A percentile compares a stretch with the other conserved stretches of the same genome.
Conservation (phyloP, 768 basidiomycete genomes). For the Leucosporidium creatinivorum region DNA sequence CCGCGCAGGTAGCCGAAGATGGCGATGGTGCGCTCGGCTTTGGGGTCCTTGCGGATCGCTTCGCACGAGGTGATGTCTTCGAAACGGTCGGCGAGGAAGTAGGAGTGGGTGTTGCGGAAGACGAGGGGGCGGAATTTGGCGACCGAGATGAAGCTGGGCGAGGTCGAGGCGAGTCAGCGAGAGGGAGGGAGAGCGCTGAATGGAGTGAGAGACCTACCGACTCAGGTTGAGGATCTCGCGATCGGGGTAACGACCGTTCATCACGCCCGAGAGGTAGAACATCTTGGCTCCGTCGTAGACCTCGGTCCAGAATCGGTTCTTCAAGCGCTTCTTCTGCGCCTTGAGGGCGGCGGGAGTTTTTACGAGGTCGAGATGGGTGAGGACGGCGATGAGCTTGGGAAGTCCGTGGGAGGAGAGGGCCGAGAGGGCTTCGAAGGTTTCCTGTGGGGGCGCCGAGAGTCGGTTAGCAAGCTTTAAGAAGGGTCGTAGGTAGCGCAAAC, state of each 20-base stretch:
- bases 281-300: conserved; percentile 98
- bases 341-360: conserved; percentile 81
- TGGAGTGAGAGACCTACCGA: conserved; percentile 42
- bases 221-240: conserved; percentile 91
- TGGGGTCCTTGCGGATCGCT: conserved; percentile 67
- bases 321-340: conserved; percentile 84
- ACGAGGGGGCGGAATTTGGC: conserved; percentile 98
- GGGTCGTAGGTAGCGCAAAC: not conserved
- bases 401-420: conserved; percentile 95
- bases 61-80: conserved; percentile 92
- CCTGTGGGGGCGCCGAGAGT: conserved; percentile 48
- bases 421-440: conserved; percentile 98
- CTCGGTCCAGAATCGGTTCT: conserved; percentile 99
- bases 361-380: conserved; percentile 93
- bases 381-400: conserved; percentile 93
- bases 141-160: conserved; percentile 67
- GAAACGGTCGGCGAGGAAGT: conserved; percentile 85
- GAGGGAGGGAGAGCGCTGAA: too few species aligned
- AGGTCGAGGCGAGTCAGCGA: not conserved
- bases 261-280: conserved; percentile 91
- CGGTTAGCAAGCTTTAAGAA: not conserved
- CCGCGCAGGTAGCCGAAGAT: conserved; percentile 92
- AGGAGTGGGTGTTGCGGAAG: conserved; percentile 91
- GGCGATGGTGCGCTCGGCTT: conserved; percentile 86
- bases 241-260: conserved; percentile 97